Evolutionary conservation across 495 filamentous ascomycete genomes (phyloP).

Genomic region (Polyplosphaeria fusca): DNA sequence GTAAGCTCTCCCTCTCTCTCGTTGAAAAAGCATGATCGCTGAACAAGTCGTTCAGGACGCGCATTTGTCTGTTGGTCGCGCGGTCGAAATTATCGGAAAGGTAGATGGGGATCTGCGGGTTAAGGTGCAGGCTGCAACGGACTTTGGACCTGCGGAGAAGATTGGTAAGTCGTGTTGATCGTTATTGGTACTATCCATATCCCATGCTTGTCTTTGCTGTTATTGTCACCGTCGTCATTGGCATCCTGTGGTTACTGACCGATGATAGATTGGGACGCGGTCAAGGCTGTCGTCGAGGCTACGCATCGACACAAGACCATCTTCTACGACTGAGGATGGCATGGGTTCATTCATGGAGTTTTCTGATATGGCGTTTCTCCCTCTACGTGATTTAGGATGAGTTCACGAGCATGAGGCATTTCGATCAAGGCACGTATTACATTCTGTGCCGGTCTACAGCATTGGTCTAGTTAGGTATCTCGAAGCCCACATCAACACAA

Average conservation of each 20-base stretch:
- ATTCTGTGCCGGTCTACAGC: conserved; percentile 1
- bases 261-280: conserved; percentile 68
- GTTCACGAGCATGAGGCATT: conserved; percentile 35
- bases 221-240: neutral
- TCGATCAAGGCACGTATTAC: conserved; percentile 25
- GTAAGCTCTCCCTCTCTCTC: conserved; percentile 43
- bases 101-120: conserved; percentile 77
- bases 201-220: neutral
- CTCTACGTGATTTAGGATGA: too few species aligned
- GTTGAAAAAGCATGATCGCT: neutral
- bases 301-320: conserved; percentile 80
- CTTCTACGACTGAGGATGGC: conserved; percentile 73
- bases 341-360: too few species aligned
- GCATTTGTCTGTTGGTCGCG: conserved; percentile 73
- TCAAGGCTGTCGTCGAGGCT: conserved; percentile 80
- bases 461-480: conserved; percentile 18
- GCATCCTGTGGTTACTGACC: neutral
- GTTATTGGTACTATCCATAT: too few species aligned
- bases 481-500: too few species aligned
- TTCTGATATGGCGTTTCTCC: too few species aligned
- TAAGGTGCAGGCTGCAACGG: conserved; percentile 68
- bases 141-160: conserved; percentile 73
- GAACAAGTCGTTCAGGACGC: conserved; percentile 50
- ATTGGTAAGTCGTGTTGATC: conserved; percentile 67
- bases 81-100: conserved; percentile 87